phyloP scores from a whole-genome alignment of 108 stramenopile species.

The Fragilaria crotonensis region DNA sequence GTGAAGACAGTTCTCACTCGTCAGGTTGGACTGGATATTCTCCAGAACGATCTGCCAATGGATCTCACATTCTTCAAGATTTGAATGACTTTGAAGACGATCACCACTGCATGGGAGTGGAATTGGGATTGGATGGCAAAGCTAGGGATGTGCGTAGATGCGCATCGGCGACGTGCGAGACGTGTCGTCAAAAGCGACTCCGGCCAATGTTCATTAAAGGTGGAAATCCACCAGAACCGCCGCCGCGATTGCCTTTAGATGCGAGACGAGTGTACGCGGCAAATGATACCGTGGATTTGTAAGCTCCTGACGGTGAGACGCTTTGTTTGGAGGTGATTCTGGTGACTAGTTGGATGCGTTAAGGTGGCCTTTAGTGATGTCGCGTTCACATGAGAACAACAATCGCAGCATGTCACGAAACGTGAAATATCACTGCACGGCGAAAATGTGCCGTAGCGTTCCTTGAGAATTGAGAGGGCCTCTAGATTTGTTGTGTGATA shows the following conservation, averaged over 20 bases:
- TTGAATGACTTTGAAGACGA: background rate
- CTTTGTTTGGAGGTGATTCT: background rate
- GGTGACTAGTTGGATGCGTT: slow-evolving; percentile 5
- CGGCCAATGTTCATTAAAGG: slow-evolving; percentile 18
- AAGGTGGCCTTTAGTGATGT: background rate
- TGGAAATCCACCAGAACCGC: slow-evolving; percentile 8
- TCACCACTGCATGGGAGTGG: background rate
- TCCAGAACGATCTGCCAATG: slow-evolving; percentile 26
- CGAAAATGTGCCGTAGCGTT: background rate
- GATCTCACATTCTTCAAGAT: background rate
- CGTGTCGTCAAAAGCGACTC: slow-evolving; percentile 23
- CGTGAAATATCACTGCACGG: background rate
- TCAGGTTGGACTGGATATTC: slow-evolving; percentile 17
- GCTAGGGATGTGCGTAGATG: slow-evolving; percentile 27
- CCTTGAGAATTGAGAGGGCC: background rate
- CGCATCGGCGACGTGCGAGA: slow-evolving; percentile 34
- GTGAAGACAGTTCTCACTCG: background rate
- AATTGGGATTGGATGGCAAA: slow-evolving; percentile 1
- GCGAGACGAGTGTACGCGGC: slow-evolving; percentile 26
- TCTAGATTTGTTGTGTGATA: background rate
- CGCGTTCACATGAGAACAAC: too few relatives aligned
- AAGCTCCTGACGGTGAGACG: background rate
- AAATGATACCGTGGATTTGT: slow-evolving; percentile 32
- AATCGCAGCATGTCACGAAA: background rate
- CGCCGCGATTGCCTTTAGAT: slow-evolving; percentile 9